Evolutionary conservation across 2,329 filamentous ascomycete genomes (phyloP).

Genomic region (Monosporascus sp.): DNA sequence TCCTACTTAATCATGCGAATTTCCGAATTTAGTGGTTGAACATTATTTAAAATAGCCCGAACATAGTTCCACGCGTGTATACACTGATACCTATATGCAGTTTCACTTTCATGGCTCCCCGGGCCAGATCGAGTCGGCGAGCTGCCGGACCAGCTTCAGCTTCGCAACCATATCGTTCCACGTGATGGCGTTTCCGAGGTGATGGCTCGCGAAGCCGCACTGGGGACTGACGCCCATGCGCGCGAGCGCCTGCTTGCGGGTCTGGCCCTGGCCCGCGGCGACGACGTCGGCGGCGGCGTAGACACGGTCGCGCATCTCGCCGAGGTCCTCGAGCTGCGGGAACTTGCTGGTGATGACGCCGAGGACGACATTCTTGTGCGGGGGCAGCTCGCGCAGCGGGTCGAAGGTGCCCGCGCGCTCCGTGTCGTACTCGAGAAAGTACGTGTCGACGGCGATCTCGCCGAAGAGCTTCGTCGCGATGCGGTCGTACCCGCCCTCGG

Average conservation of each 20-base stretch:
- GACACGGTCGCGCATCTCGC: constrained; percentile 55
- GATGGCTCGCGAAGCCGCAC: constrained; percentile 71
- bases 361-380: constrained; percentile 58
- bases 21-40: too few relatives aligned
- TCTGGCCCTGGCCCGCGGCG: constrained; percentile 61
- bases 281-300: constrained; percentile 62
- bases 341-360: constrained; percentile 63
- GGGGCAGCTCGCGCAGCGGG: constrained; percentile 56
- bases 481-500: constrained; percentile 62
- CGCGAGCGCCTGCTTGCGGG: constrained; percentile 61
- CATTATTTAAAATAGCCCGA: too few relatives aligned
- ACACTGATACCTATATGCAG: not conserved
- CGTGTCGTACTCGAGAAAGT: constrained; percentile 67
- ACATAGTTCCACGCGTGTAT: too few relatives aligned
- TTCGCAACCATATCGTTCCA: constrained; percentile 70
- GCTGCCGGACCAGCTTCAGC: constrained; percentile 62
- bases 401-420: constrained; percentile 61
- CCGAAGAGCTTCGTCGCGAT: constrained; percentile 64
- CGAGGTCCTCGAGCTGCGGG: constrained; percentile 55
- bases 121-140: constrained; percentile 68
- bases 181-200: constrained; percentile 65
- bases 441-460: constrained; percentile 59
- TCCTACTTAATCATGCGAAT: too few relatives aligned
- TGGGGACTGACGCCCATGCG: constrained; percentile 67
- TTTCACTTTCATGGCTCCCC: constrained; percentile 31